These are phyloP conservation scores for Amphicarpaea edgeworthii DNA, from an alignment of 306 rosid genomes.

Conservation along the genomic window DNA sequence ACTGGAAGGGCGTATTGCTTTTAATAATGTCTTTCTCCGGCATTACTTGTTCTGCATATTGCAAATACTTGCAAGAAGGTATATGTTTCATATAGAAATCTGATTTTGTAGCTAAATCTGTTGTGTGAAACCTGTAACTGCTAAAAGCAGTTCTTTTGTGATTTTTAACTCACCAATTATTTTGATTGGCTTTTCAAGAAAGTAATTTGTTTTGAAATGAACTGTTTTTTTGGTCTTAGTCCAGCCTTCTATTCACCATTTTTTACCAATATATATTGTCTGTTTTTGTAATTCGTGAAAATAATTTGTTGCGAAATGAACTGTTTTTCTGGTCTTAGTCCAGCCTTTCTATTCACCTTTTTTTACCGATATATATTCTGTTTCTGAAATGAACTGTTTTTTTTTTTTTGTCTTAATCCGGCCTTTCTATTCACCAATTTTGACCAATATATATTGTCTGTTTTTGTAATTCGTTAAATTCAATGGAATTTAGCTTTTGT, in stretches of 20 bases:
- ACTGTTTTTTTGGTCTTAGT: not conserved
- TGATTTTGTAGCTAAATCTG: slow-evolving; percentile 11
- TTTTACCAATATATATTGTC: not conserved
- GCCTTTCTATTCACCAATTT: too few species aligned
- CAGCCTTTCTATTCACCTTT: not conserved
- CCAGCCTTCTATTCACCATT: not conserved
- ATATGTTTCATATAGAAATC: slow-evolving; percentile 35
- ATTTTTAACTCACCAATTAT: slow-evolving; percentile 3
- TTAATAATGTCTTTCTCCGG: slow-evolving; percentile 85
- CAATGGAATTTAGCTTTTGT: too few species aligned
- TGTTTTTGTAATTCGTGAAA: too few species aligned
- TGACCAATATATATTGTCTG: not conserved
- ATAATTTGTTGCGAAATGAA: too few species aligned
- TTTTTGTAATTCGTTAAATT: slow-evolving; percentile 23
- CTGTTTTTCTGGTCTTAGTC: not conserved
- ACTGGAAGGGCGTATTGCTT: slow-evolving; percentile 78
- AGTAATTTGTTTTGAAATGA: not conserved
- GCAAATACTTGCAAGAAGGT: slow-evolving; percentile 94
- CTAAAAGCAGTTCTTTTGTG: not conserved
- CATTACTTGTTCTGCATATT: slow-evolving; percentile 89
- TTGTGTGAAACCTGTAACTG: not conserved
- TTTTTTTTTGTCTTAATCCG: too few species aligned
- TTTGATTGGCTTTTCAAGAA: not conserved
- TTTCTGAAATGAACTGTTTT: too few species aligned
- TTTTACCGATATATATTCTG: too few species aligned